Evolutionary conservation across 192 early-diverging fungal genomes (phyloP), one percentile per base, ranked within the genome.

Genomic region (Blastocladiella britannica): DNA sequence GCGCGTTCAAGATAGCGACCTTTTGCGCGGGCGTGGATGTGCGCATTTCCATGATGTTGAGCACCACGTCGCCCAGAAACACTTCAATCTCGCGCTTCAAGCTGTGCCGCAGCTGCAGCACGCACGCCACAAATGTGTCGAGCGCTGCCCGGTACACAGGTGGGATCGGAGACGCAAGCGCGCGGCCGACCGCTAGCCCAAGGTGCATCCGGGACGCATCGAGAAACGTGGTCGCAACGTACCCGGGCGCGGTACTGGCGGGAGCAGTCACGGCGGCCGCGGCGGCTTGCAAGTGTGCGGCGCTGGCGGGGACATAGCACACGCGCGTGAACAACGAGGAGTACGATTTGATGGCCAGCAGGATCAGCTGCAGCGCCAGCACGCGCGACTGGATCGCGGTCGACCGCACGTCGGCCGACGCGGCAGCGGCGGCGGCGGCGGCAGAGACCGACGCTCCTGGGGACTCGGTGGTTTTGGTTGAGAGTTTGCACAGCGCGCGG

Each of bases 11-110:
- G 30, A 95, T 56, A 0, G 82, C 81, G 4, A 71, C 73, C 26
- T 87, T 79, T 67, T 92, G 89, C 18, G 73, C 60, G 28, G 67
- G 67, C 5, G 81, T 77, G 25, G 70, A 72, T 43, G 66, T 73
- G 47, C 79, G 78, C 60, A 78, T 88, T 65, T 92, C 89, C 51
- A 91, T 65, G 58, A 92, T 76, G 5, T 87, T 88, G n/a, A 95
- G 70, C 25, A 92, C 69, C 30, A 95, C 87, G 60, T 91, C 89
- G 28, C 85, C 83, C 65, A 95, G 84, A 28, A 95, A 73, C 4
- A 92, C 85, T 53, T 87, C 85, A 24, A 88, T 74, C 60, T 95
- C 91, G 71, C 80, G 83, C 73, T 85, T 66, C 29, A 60, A 26
- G 37, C 5, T 53, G 1, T 27, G 54, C 24, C 58, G 18, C 20